These are phyloP conservation scores for Podospora appendiculata DNA, from an alignment of 495 filamentous ascomycete species.

Conservation along the genomic window DNA sequence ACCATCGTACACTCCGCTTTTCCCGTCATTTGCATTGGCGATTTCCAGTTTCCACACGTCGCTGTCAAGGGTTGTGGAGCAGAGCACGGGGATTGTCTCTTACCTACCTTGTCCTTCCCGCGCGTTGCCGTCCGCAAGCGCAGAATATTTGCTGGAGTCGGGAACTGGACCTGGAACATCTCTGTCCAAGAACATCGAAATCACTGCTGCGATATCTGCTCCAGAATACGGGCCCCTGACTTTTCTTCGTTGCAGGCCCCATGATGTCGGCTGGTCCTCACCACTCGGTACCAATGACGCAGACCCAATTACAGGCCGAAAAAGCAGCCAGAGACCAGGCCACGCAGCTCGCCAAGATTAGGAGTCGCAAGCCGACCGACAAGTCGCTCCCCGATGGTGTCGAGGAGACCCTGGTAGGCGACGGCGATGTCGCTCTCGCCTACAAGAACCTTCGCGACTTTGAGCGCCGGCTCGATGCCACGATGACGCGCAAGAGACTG, in stretches of 20 bases:
- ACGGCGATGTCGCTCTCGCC: conserved; percentile 72
- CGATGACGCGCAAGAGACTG: conserved; percentile 89
- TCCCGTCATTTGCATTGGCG: background rate
- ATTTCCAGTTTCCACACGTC: no score
- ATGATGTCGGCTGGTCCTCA: conserved; percentile 23
- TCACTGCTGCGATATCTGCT: background rate
- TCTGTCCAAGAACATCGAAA: no score
- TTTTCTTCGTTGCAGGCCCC: conserved; percentile 16
- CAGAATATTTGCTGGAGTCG: no score
- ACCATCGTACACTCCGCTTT: conserved; percentile 2
- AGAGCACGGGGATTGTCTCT: no score
- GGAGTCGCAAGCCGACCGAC: conserved; percentile 84
- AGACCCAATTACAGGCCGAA: conserved; percentile 28
- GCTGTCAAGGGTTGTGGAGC: no score
- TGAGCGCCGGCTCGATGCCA: conserved; percentile 83
- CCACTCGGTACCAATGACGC: conserved; percentile 49
- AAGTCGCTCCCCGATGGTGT: conserved; percentile 87
- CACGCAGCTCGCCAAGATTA: conserved; percentile 62
- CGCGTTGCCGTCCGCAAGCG: no score
- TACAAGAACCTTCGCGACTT: conserved; percentile 79
- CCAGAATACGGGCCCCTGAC: background rate
- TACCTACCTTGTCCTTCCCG: no score
- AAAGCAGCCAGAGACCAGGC: conserved; percentile 47
- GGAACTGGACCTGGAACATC: no score
- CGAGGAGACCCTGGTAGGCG: conserved; percentile 55